Base-by-base conservation (phyloP, 352 stramenopile species). In the Pythium biforme region DNA sequence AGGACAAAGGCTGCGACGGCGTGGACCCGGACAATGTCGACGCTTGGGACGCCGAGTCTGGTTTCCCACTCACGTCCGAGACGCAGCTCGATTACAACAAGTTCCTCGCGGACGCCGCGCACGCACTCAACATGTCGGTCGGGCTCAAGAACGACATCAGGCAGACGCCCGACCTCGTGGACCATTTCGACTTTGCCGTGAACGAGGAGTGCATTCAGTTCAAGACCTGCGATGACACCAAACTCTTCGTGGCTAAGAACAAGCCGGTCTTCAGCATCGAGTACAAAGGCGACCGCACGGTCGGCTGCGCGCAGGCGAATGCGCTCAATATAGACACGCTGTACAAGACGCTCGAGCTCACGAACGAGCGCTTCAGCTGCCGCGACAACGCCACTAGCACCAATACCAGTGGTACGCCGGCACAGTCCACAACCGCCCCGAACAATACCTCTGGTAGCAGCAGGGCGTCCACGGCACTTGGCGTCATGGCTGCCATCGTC, bases 1-100 rank as follows among this genome's bases (percentile, higher is more conserved):
- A 74, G 62, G 55, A 55, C 52, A 86, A 83, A 47, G 72, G 77
- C 14, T 89, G 77, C 61, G 72, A 88, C 58, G 74, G 62, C 22
- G 74, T 89, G 20, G 76, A 86, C 45, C 68, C 75, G 6, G 79
- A 87, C 64, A 84, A 88, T 43, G 72, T 87, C 12, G 75, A 86
- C 53, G 75, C 75, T 26, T 68, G 57, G 20, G 69, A 71, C 52
- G 67, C 73, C 23, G 41, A 77, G 54, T 67, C 68, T 12, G 71
- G 71, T 0, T 68, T 78, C 53, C 45, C 50, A 17, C 63, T 81
- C 19, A 82, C 74, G 19, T 62, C 64, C 7, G 62, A 46, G n/a
- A 74, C 73, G 51, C 65, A 78, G 37, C 41, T 59, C 23, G 26
- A 59, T 12, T 59, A 25, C n/a, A 59, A 81, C 59, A 59, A 57